These are phyloP conservation scores for Wallacemonas sp. DNA, from an alignment of 208 protist species.

Conservation along the genomic window DNA sequence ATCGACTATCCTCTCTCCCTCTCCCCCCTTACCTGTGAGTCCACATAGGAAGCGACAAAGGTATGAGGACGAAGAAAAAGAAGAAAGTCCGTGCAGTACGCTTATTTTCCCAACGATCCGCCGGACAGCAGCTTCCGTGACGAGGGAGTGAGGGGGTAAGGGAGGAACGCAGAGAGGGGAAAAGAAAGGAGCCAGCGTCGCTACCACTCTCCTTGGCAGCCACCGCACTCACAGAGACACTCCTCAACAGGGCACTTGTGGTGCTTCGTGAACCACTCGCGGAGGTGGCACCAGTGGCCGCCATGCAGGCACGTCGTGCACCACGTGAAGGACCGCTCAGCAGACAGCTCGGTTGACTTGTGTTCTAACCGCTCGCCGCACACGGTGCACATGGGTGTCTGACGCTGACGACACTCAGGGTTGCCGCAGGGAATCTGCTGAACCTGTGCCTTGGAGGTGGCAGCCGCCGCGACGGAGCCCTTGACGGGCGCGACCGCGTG, in stretches of 20 bases:
- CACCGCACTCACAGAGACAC: slow-evolving; percentile 72
- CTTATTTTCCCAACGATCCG: no score
- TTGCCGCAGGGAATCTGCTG: slow-evolving; percentile 50
- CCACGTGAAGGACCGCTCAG: slow-evolving; percentile 74
- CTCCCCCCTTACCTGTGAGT: no score
- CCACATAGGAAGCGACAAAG: no score
- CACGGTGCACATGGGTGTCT: slow-evolving; percentile 77
- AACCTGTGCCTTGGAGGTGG: slow-evolving; percentile 8
- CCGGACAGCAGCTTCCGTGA: no score
- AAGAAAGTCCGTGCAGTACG: no score
- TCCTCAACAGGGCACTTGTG: slow-evolving; percentile 79
- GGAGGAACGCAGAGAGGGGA: no score
- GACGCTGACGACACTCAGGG: slow-evolving; percentile 52
- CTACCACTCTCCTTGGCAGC: background rate
- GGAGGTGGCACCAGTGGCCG: slow-evolving; percentile 76
- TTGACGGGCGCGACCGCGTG: slow-evolving; percentile 35
- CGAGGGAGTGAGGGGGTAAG: no score
- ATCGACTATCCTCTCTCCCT: no score
- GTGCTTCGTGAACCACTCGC: slow-evolving; percentile 87
- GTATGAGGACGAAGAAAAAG: no score
- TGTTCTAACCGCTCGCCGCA: slow-evolving; percentile 71
- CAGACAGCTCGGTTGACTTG: slow-evolving; percentile 33
- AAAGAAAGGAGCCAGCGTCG: no score
- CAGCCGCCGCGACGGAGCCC: slow-evolving; percentile 12
- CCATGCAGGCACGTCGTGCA: slow-evolving; percentile 88